phyloP scores from a whole-genome alignment of 345 rosid genomes.

The Reutealis trisperma region DNA sequence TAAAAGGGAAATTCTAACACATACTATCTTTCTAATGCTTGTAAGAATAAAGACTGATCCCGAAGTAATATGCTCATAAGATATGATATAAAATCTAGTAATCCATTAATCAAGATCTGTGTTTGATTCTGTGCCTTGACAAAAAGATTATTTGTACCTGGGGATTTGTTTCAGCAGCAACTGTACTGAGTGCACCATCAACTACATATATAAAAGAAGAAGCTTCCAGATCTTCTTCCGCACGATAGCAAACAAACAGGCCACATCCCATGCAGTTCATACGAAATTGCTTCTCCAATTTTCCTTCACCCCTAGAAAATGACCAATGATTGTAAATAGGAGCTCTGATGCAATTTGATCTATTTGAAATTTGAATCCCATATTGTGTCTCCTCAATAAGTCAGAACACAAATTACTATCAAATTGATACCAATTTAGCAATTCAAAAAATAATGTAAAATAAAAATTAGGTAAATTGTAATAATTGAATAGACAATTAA shows the following conservation, averaged over 20 bases:
- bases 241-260: constrained; percentile 87
- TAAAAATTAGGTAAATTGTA: background rate
- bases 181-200: constrained; percentile 79
- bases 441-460: background rate
- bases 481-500: background rate
- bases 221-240: constrained; percentile 80
- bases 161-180: constrained; percentile 94
- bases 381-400: background rate
- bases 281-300: constrained; percentile 92
- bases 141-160: constrained; percentile 43
- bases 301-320: constrained; percentile 80
- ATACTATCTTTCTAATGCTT: background rate
- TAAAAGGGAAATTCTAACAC: background rate
- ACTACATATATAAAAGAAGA: constrained; percentile 75
- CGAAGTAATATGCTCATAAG: background rate
- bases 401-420: background rate
- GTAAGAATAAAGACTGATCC: background rate
- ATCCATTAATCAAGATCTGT: background rate
- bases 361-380: background rate
- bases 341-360: background rate
- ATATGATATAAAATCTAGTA: background rate
- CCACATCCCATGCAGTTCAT: constrained; percentile 93
- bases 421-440: background rate
- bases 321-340: background rate
- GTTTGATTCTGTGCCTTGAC: background rate